Evolutionary conservation across 495 filamentous ascomycete genomes (phyloP).

Genomic region (Aspergillus steynii): DNA sequence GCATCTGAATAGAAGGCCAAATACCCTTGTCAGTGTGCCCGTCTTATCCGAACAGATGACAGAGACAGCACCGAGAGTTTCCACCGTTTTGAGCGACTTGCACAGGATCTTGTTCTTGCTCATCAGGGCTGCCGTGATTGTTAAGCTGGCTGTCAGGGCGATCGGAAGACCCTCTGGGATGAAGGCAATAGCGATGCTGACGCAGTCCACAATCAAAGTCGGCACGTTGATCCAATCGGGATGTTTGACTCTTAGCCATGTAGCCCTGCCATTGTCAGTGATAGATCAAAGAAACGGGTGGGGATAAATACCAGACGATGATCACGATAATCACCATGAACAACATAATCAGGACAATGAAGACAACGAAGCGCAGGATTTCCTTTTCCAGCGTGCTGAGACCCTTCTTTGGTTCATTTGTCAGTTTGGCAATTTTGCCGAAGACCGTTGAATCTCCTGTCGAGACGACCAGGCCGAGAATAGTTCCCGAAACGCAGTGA

Average conservation of each 20-base stretch:
- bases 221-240: slow-evolving; percentile 66
- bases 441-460: slow-evolving; percentile 62
- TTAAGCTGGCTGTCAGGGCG: slow-evolving; percentile 56
- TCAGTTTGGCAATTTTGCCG: slow-evolving; percentile 64
- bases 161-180: slow-evolving; percentile 71
- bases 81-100: slow-evolving; percentile 67
- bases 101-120: slow-evolving; percentile 62
- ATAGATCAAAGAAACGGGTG: slow-evolving; percentile 30
- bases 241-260: slow-evolving; percentile 58
- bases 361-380: slow-evolving; percentile 61
- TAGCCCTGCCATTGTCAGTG: slow-evolving; percentile 24
- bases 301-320: slow-evolving; percentile 52
- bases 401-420: slow-evolving; percentile 56
- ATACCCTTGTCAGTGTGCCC: slow-evolving; percentile 62
- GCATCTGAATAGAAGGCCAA: slow-evolving; percentile 3
- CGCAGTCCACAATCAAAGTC: slow-evolving; percentile 61
- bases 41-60: slow-evolving; percentile 73
- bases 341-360: slow-evolving; percentile 59
- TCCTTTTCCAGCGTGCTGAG: slow-evolving; percentile 64
- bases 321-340: slow-evolving; percentile 55
- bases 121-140: slow-evolving; percentile 62
- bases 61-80: slow-evolving; percentile 66
- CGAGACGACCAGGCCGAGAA: slow-evolving; percentile 57
- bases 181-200: slow-evolving; percentile 66
- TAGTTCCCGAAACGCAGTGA: slow-evolving; percentile 61